Evolutionary conservation across 2,329 filamentous ascomycete species (phyloP).

Genomic region (Rasamsonia emersonii): DNA sequence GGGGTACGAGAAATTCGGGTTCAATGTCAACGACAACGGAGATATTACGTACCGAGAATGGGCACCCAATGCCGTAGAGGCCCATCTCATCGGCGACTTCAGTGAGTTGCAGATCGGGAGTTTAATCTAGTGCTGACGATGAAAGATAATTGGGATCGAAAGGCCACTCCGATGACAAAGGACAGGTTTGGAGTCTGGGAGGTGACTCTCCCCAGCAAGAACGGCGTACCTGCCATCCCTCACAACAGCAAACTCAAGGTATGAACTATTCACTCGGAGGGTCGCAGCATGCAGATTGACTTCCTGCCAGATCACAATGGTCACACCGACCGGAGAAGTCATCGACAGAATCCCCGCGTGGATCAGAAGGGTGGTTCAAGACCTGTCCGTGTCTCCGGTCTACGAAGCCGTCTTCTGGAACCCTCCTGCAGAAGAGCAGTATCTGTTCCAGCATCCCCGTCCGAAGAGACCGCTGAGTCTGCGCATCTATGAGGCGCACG

Average conservation of each 20-base stretch:
- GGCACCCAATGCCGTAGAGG: slow-evolving; percentile 81
- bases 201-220: slow-evolving; percentile 61
- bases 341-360: slow-evolving; percentile 87
- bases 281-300: too few species aligned
- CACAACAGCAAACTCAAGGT: slow-evolving; percentile 98
- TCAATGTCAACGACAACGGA: slow-evolving; percentile 72
- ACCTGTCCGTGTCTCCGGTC: slow-evolving; percentile 76
- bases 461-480: slow-evolving; percentile 76
- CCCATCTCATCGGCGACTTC: slow-evolving; percentile 88
- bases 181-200: slow-evolving; percentile 81
- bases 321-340: slow-evolving; percentile 67
- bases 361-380: slow-evolving; percentile 96
- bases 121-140: slow-evolving; percentile 18
- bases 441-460: slow-evolving; percentile 72
- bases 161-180: slow-evolving; percentile 79
- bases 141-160: slow-evolving; percentile 75
- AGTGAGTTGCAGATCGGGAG: slow-evolving; percentile 45
- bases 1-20: slow-evolving; percentile 80
- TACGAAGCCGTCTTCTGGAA: slow-evolving; percentile 99
- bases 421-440: slow-evolving; percentile 65
- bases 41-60: slow-evolving; percentile 91
- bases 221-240: slow-evolving; percentile 69
- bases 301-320: slow-evolving; percentile 83
- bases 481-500: slow-evolving; percentile 98
- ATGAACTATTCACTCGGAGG: slow-evolving; percentile 12